phyloP scores from a whole-genome alignment of 1,284 basidiomycete genomes.

The Rhodotorula glutinis region DNA sequence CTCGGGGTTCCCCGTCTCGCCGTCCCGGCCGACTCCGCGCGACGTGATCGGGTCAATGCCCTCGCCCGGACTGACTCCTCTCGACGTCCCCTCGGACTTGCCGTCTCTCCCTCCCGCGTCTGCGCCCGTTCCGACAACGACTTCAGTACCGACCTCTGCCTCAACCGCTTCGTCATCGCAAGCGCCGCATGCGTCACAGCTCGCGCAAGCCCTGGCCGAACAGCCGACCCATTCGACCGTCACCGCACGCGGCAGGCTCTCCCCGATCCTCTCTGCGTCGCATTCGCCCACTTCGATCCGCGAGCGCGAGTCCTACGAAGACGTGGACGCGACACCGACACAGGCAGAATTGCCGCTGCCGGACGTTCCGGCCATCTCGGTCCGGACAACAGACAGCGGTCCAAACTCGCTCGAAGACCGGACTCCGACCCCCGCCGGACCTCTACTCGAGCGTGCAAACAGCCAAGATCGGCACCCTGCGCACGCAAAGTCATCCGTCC shows the following conservation, averaged over 20 bases:
- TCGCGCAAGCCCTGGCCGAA: slow-evolving; percentile 3
- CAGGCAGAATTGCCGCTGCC: slow-evolving; percentile 3
- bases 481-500: too few species aligned
- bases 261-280: slow-evolving; percentile 4
- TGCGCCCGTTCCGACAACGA: neutral
- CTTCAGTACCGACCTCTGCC: neutral
- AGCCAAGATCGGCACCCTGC: neutral
- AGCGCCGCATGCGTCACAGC: slow-evolving; percentile 7
- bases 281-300: neutral
- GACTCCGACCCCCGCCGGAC: slow-evolving; percentile 16
- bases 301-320: neutral
- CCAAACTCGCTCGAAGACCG: slow-evolving; percentile 11
- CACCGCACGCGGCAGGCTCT: neutral
- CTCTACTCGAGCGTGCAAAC: neutral
- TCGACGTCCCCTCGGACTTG: neutral
- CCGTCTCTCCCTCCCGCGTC: neutral
- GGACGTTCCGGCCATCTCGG: neutral
- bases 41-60: slow-evolving; percentile 1
- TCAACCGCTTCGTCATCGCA: neutral
- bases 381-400: neutral
- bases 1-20: neutral
- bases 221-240: neutral
- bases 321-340: slow-evolving; percentile 16
- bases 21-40: neutral
- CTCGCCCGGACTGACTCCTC: slow-evolving; percentile 1